A percentile compares a stretch with the other conserved stretches of the same genome.
phyloP scores from a whole-genome alignment of 768 basidiomycete species.

The Mycena epipterygia region DNA sequence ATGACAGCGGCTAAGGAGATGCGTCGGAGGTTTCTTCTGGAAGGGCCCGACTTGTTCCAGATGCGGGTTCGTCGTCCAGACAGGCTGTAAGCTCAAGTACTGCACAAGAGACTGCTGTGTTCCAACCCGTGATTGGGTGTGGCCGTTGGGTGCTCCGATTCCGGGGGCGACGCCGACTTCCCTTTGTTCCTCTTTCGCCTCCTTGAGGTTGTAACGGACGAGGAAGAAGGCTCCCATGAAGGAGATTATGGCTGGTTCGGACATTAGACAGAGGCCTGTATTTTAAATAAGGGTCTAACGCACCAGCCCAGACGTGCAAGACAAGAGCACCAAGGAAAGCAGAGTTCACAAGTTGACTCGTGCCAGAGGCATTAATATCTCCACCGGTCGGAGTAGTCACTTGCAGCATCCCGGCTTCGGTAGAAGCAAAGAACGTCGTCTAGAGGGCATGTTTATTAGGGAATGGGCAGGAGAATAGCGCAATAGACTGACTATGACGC shows the following conservation, averaged over 20 bases:
- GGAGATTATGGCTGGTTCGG: conserved; percentile 49
- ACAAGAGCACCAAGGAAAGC: conserved; percentile 66
- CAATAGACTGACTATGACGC: conserved; percentile 61
- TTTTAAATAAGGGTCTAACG: conserved; percentile 20
- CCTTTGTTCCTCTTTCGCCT: conserved; percentile 63
- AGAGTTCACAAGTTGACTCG: conserved; percentile 57
- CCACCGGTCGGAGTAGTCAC: conserved; percentile 51
- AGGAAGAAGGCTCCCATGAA: conserved; percentile 71
- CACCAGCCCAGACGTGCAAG: conserved; percentile 66
- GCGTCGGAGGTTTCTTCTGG: conserved; percentile 53
- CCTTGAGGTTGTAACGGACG: conserved; percentile 66
- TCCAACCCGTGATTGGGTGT: conserved; percentile 15
- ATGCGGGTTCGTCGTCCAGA: conserved; percentile 63
- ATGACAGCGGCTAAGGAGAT: conserved; percentile 65
- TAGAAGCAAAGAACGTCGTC: conserved; percentile 76
- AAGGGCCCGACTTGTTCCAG: conserved; percentile 67
- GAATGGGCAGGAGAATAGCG: conserved; percentile 13
- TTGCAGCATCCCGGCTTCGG: conserved; percentile 66
- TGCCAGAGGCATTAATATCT: conserved; percentile 20
- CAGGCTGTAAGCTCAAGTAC: conserved; percentile 11
- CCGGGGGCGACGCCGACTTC: conserved; percentile 46
- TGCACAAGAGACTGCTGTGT: conserved; percentile 28
- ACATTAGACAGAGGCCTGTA: not conserved
- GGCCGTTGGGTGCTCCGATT: not conserved
- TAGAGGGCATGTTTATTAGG: conserved; percentile 37